Percentiles rank a stretch among this genome's conserved stretches.
phyloP scores from a whole-genome alignment of 202 grass and related monocot species.

The Tripidium arundinaceum region DNA sequence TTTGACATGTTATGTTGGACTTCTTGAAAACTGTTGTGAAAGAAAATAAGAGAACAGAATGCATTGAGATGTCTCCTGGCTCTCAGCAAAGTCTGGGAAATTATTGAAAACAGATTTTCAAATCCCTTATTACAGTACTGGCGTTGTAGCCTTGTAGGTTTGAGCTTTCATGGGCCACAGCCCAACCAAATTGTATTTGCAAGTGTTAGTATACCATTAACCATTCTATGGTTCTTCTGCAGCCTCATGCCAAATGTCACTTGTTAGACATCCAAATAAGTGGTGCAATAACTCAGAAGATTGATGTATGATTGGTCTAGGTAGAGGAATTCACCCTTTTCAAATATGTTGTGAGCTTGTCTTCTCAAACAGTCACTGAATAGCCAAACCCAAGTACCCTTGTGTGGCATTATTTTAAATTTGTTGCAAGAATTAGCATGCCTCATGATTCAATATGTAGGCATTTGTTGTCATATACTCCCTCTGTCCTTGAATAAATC shows the following conservation, averaged over 20 bases:
- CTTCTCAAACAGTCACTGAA: constrained; percentile 12
- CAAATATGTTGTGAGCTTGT: not conserved
- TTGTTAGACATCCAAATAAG: constrained; percentile 3
- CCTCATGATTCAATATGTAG: not conserved
- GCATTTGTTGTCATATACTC: not conserved
- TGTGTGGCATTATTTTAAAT: not conserved
- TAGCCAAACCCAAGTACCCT: constrained; percentile 1
- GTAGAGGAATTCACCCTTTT: constrained; percentile 3
- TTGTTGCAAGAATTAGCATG: not conserved
- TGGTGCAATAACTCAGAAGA: not conserved
- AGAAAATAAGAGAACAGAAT: not conserved
- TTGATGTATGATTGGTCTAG: constrained; percentile 15
- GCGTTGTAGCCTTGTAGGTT: not conserved
- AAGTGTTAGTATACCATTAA: not conserved
- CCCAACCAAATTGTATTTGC: not conserved
- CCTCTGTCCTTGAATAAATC: not conserved
- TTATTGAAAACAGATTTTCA: not conserved
- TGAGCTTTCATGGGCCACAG: not conserved
- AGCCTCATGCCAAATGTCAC: not conserved
- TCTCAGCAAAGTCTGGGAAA: not conserved
- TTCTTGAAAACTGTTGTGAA: not conserved
- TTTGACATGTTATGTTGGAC: not conserved
- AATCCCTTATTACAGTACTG: not conserved
- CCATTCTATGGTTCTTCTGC: constrained; percentile 3
- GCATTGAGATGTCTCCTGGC: not conserved